phyloP scores from a whole-genome alignment of 257 asterid genomes.

The Gynochthodes officinalis region DNA sequence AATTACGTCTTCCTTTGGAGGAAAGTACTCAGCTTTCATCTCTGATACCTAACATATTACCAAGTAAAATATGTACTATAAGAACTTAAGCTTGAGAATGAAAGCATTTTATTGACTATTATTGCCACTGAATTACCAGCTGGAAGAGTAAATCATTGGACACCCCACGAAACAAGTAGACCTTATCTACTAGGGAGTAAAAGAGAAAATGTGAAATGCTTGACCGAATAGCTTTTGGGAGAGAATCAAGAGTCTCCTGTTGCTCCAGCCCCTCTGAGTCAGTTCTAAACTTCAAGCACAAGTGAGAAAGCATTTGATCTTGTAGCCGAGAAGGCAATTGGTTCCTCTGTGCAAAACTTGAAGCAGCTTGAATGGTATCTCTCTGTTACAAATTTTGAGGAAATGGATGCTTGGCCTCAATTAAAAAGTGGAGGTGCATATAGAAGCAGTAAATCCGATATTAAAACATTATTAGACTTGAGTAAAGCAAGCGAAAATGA shows the following conservation, averaged over 20 bases:
- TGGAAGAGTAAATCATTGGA: slow-evolving; percentile 9
- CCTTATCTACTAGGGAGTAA: slow-evolving; percentile 29
- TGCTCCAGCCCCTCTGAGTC: slow-evolving; percentile 43
- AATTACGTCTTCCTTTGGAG: slow-evolving; percentile 49
- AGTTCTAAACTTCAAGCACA: slow-evolving; percentile 33
- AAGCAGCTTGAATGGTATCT: slow-evolving; percentile 38
- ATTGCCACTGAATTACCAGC: slow-evolving; percentile 10
- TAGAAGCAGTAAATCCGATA: not conserved
- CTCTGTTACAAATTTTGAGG: slow-evolving; percentile 15
- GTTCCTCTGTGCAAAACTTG: slow-evolving; percentile 37
- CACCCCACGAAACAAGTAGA: slow-evolving; percentile 20
- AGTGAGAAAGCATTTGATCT: slow-evolving; percentile 42
- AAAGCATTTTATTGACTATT: not conserved
- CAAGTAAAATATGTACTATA: not conserved
- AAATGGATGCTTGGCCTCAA: not conserved
- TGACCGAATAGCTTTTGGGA: slow-evolving; percentile 43
- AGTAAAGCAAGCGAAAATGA: not conserved
- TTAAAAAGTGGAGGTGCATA: not conserved
- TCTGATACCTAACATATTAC: slow-evolving; percentile 38
- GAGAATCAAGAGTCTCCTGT: slow-evolving; percentile 35
- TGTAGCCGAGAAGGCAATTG: slow-evolving; percentile 33
- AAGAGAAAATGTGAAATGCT: slow-evolving; percentile 38
- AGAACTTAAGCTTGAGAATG: not conserved
- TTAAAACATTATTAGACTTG: not conserved
- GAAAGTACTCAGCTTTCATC: slow-evolving; percentile 52